phyloP scores from a whole-genome alignment of 2,329 filamentous ascomycete genomes.

The Samsoniella hepiali region DNA sequence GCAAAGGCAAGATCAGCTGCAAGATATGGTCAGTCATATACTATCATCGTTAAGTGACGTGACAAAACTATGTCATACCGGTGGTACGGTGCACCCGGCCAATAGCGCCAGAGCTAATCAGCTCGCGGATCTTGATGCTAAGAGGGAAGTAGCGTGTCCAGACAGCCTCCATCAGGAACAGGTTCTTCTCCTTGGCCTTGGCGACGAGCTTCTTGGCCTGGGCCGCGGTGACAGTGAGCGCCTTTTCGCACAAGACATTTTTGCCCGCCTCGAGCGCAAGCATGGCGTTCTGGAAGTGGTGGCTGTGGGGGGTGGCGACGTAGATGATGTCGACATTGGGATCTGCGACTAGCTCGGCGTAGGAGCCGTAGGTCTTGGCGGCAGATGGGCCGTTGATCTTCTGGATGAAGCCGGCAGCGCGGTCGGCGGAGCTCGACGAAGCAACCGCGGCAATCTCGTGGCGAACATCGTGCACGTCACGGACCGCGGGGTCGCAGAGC shows the following conservation, averaged over 20 bases:
- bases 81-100: constrained; percentile 60
- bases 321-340: constrained; percentile 81
- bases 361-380: constrained; percentile 74
- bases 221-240: constrained; percentile 77
- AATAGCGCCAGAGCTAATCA: constrained; percentile 53
- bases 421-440: constrained; percentile 68
- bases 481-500: constrained; percentile 66
- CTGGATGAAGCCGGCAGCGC: constrained; percentile 70
- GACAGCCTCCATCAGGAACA: constrained; percentile 82
- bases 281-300: constrained; percentile 89
- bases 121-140: constrained; percentile 69
- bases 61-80: constrained; percentile 34
- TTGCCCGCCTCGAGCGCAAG: constrained; percentile 81
- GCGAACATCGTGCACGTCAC: constrained; percentile 67
- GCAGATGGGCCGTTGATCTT: constrained; percentile 65
- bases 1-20: constrained; percentile 60
- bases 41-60: neutral
- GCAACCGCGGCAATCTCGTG: constrained; percentile 78
- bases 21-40: constrained; percentile 18
- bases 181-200: constrained; percentile 66
- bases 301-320: constrained; percentile 85
- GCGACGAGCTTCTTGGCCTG: constrained; percentile 71
- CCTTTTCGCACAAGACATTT: constrained; percentile 87
- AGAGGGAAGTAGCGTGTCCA: constrained; percentile 90
- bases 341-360: constrained; percentile 76